phyloP scores from a whole-genome alignment of 345 rosid species.

The Aethionema arabicum region DNA sequence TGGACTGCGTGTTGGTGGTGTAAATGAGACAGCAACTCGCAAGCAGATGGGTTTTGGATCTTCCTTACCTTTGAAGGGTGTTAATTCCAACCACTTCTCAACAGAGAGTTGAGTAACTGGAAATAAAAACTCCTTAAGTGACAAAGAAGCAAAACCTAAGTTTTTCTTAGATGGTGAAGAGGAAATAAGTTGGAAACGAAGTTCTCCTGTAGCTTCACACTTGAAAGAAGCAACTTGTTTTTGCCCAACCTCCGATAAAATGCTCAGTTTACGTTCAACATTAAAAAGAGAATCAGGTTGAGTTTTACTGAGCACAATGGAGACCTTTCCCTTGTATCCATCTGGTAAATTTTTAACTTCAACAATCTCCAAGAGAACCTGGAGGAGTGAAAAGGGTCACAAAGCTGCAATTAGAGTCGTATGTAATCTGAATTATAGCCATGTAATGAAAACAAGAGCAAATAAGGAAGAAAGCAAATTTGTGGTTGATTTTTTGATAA shows the following conservation, averaged over 20 bases:
- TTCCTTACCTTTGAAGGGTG: constrained; percentile 42
- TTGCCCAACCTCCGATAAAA: constrained; percentile 55
- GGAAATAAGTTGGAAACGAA: constrained; percentile 67
- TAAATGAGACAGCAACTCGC: constrained; percentile 66
- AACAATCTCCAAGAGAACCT: constrained; percentile 50
- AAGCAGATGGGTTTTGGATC: constrained; percentile 56
- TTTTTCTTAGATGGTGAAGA: constrained; percentile 54
- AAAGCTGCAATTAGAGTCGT: no score
- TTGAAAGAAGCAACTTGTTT: constrained; percentile 72
- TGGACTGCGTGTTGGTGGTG: constrained; percentile 60
- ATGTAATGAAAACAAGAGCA: no score
- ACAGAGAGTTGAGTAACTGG: constrained; percentile 66
- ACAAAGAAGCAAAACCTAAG: constrained; percentile 61
- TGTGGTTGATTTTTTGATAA: not conserved
- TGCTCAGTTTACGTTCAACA: constrained; percentile 57
- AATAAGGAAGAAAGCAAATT: constrained; percentile 8
- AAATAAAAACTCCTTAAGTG: constrained; percentile 55
- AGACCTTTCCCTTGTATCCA: constrained; percentile 58
- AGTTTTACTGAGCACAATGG: constrained; percentile 57
- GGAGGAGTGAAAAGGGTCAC: not conserved
- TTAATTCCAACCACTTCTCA: constrained; percentile 79
- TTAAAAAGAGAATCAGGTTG: constrained; percentile 65
- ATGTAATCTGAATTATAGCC: no score
- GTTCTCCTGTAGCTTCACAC: constrained; percentile 83
- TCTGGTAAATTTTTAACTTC: constrained; percentile 68